A percentile compares a stretch with the other conserved stretches of the same genome.
These are phyloP conservation scores for Kluyveromyces aestuarii DNA, from an alignment of 805 yeast genomes.

Conservation along the genomic window DNA sequence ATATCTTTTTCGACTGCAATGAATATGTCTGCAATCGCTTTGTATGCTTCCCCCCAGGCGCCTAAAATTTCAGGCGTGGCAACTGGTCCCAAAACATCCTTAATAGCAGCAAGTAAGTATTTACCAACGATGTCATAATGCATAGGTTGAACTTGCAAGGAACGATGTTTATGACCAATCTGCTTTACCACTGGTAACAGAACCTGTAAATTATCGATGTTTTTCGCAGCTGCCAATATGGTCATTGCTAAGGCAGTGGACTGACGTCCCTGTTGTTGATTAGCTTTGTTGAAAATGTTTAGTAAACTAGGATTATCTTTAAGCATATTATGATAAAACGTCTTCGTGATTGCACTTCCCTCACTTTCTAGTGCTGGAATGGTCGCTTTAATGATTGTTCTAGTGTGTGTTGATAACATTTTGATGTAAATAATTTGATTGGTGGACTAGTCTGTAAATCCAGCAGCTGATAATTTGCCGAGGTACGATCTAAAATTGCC, in stretches of 20 bases:
- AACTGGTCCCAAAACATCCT: conserved; percentile 44
- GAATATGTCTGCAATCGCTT: conserved; percentile 49
- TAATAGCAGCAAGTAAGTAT: conserved; percentile 45
- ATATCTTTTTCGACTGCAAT: conserved; percentile 44
- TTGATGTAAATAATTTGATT: not conserved
- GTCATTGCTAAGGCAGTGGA: conserved; percentile 59
- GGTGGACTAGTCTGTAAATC: no score
- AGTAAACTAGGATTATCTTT: conserved; percentile 42
- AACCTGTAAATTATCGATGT: conserved; percentile 50
- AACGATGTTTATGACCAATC: conserved; percentile 58
- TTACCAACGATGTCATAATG: conserved; percentile 61
- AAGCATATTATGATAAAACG: conserved; percentile 50
- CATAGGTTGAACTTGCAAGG: conserved; percentile 51
- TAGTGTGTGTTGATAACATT: conserved; percentile 28
- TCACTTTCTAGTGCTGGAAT: conserved; percentile 47
- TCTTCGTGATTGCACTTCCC: conserved; percentile 46
- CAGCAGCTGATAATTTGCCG: no score
- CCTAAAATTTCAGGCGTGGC: conserved; percentile 50
- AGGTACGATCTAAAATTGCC: no score
- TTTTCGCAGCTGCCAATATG: conserved; percentile 49
- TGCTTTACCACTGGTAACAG: conserved; percentile 45
- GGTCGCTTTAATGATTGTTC: conserved; percentile 35
- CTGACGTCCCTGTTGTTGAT: conserved; percentile 47
- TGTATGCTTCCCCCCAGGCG: conserved; percentile 63
- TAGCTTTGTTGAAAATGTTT: conserved; percentile 50